Percentiles rank a stretch among this genome's conserved stretches.
These are phyloP conservation scores for Allium sativum DNA, from an alignment of 106 monocot genomes.

Conservation along the genomic window DNA sequence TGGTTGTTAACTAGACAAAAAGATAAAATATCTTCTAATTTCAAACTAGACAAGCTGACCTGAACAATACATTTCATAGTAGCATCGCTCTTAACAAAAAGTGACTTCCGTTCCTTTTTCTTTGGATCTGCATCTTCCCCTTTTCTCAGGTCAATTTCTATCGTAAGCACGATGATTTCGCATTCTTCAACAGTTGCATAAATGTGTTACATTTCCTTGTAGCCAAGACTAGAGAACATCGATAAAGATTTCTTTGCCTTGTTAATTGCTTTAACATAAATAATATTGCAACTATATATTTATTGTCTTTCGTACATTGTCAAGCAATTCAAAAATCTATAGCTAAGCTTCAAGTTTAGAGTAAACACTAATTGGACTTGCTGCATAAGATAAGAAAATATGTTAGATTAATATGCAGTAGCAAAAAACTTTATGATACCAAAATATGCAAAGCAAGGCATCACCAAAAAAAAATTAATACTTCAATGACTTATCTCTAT, in stretches of 20 bases:
- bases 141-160: slow-evolving; percentile 82
- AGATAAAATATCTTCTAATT: too few relatives aligned
- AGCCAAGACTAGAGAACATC: slow-evolving; percentile 45
- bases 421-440: not conserved
- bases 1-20: too few relatives aligned
- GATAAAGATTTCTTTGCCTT: not conserved
- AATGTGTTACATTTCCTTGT: slow-evolving; percentile 87
- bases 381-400: slow-evolving; percentile 26
- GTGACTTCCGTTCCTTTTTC: slow-evolving; percentile 81
- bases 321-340: slow-evolving; percentile 87
- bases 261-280: too few relatives aligned
- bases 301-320: slow-evolving; percentile 49
- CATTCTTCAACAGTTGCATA: slow-evolving; percentile 91
- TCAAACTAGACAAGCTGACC: slow-evolving; percentile 18
- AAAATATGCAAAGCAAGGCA: not conserved
- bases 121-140: slow-evolving; percentile 73
- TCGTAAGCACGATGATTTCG: slow-evolving; percentile 84
- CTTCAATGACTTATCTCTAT: too few relatives aligned
- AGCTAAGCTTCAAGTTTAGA: slow-evolving; percentile 84
- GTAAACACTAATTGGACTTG: slow-evolving; percentile 40
- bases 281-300: too few relatives aligned
- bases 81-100: slow-evolving; percentile 91
- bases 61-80: slow-evolving; percentile 79
- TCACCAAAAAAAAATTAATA: too few relatives aligned
- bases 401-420: too few relatives aligned